These are phyloP conservation scores for Coemansia sp. DNA, from an alignment of 192 early-diverging fungal species.

Conservation along the genomic window DNA sequence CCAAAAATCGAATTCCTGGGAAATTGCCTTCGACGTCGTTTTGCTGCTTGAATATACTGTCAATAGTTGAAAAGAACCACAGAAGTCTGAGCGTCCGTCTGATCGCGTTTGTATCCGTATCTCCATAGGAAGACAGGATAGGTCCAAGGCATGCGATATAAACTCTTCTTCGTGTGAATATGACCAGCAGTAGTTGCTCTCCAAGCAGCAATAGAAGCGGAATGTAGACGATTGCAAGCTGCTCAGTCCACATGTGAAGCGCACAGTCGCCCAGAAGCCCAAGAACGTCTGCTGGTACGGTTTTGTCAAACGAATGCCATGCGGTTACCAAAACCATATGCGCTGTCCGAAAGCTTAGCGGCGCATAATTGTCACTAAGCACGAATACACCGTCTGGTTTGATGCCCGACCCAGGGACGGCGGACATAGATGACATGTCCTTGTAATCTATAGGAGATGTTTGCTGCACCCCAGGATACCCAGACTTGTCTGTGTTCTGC, in stretches of 20 bases:
- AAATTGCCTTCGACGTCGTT: background rate
- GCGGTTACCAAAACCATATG: no score
- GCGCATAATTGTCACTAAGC: no score
- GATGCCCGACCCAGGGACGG: no score
- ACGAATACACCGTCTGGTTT: no score
- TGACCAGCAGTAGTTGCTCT: constrained; percentile 1
- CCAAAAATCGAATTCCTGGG: background rate
- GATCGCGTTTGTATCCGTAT: background rate
- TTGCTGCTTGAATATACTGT: background rate
- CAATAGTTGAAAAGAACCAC: background rate
- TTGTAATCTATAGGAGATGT: no score
- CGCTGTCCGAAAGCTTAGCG: no score
- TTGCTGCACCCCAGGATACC: no score
- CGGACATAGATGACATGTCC: no score
- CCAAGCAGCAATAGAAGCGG: constrained; percentile 22
- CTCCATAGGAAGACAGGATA: background rate
- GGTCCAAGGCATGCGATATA: background rate
- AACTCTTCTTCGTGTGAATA: constrained; percentile 12
- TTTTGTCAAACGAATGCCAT: no score
- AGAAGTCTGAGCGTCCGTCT: background rate
- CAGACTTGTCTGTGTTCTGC: no score
- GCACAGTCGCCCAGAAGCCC: constrained; percentile 37
- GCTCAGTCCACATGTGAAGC: constrained; percentile 3
- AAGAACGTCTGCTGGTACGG: constrained; percentile 1
- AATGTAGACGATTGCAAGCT: constrained; percentile 10